These are phyloP conservation scores for Stephanodiscus minutulus DNA, from an alignment of 108 stramenopile species.

Conservation along the genomic window DNA sequence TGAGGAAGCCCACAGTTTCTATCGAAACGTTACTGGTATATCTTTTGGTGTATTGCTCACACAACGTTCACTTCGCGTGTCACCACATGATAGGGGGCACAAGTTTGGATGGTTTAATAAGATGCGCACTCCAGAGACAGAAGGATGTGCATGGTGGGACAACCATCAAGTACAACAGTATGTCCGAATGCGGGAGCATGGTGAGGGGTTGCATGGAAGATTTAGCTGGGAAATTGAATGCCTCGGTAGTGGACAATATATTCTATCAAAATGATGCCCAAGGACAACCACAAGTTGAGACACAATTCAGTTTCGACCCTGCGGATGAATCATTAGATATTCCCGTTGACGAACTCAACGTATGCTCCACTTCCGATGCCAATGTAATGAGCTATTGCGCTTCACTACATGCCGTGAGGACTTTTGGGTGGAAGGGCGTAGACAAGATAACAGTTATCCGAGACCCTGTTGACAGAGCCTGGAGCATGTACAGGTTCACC, in stretches of 20 bases:
- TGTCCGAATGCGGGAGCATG: slow-evolving; percentile 40
- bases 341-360: slow-evolving; percentile 33
- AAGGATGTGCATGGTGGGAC: slow-evolving; percentile 19
- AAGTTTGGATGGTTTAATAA: slow-evolving; percentile 54
- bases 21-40: not conserved
- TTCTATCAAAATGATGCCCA: slow-evolving; percentile 44
- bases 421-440: slow-evolving; percentile 65
- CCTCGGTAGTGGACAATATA: slow-evolving; percentile 36
- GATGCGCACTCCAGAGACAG: slow-evolving; percentile 59
- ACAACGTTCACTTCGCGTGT: not conserved
- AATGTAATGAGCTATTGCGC: slow-evolving; percentile 73
- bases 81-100: slow-evolving; percentile 53
- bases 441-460: slow-evolving; percentile 72
- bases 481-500: slow-evolving; percentile 81
- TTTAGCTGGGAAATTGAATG: slow-evolving; percentile 36
- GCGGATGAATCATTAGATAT: slow-evolving; percentile 35
- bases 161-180: slow-evolving; percentile 29
- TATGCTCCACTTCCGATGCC: slow-evolving; percentile 44
- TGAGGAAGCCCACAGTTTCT: not conserved
- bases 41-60: not conserved
- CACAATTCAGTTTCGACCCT: slow-evolving; percentile 32
- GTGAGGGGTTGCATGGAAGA: slow-evolving; percentile 32
- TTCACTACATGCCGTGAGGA: slow-evolving; percentile 56
- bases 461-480: slow-evolving; percentile 80
- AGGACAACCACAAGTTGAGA: slow-evolving; percentile 22